phyloP scores from a whole-genome alignment of 179 eudicot genomes.

The Gypsophila paniculata region DNA sequence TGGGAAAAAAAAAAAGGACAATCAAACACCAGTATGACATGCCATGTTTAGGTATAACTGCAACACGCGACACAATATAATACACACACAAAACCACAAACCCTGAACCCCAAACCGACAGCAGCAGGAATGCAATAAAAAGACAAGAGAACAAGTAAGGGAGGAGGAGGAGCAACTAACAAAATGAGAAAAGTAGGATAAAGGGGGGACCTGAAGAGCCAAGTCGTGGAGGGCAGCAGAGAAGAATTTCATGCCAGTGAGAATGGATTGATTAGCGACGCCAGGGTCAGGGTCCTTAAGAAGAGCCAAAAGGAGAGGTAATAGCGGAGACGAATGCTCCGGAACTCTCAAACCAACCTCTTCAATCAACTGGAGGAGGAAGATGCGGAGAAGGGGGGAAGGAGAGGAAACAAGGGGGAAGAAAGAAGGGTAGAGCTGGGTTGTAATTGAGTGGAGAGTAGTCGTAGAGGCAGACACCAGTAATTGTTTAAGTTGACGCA shows the following conservation, averaged over 20 bases:
- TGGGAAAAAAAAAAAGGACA: background rate
- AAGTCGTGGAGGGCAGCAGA: conserved; percentile 60
- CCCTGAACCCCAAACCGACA: no score
- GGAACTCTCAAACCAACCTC: conserved; percentile 53
- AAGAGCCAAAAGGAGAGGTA: conserved; percentile 49
- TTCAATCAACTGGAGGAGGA: conserved; percentile 68
- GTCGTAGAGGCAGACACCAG: conserved; percentile 30
- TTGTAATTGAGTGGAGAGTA: conserved; percentile 31
- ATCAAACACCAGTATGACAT: no score
- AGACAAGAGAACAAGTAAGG: no score
- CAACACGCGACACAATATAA: no score
- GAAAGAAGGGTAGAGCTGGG: conserved; percentile 61
- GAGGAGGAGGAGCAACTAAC: no score
- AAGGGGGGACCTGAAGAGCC: conserved; percentile 62
- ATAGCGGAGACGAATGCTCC: conserved; percentile 53
- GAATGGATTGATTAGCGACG: conserved; percentile 62
- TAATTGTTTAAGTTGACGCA: conserved; percentile 61
- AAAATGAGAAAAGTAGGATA: background rate
- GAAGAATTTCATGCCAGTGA: conserved; percentile 59
- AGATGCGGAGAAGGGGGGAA: conserved; percentile 54
- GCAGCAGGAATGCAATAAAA: no score
- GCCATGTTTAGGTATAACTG: no score
- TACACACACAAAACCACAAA: no score
- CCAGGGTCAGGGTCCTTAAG: conserved; percentile 49
- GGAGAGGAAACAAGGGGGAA: conserved; percentile 65